Conservation (phyloP, 1,284 basidiomycete species). For the Fomitopsis pinicola region DNA sequence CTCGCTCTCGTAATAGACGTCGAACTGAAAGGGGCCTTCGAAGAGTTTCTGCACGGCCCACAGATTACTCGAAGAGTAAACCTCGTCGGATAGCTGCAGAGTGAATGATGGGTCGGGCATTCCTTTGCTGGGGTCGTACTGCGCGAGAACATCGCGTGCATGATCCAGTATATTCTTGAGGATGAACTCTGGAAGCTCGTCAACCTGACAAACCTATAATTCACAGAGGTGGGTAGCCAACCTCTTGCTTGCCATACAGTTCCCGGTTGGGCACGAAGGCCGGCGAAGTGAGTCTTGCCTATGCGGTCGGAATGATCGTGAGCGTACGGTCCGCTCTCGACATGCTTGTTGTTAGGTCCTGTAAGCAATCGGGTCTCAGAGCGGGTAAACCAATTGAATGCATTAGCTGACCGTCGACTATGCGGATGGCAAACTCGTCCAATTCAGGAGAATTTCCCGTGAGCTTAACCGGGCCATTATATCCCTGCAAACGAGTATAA, state of each 20-base stretch:
- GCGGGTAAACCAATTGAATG: background rate
- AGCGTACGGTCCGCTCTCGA: conserved; percentile 52
- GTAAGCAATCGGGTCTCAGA: background rate
- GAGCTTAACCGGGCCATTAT: conserved; percentile 66
- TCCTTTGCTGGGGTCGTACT: conserved; percentile 43
- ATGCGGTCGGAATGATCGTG: conserved; percentile 59
- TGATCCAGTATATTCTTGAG: conserved; percentile 56
- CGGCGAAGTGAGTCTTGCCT: conserved; percentile 72
- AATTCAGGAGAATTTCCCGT: conserved; percentile 72
- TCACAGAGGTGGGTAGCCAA: conserved; percentile 21
- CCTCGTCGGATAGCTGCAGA: conserved; percentile 73
- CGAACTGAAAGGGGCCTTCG: conserved; percentile 82
- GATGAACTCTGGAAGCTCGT: conserved; percentile 51
- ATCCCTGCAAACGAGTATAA: conserved; percentile 46
- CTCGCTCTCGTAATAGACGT: conserved; percentile 79
- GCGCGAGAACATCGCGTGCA: conserved; percentile 55
- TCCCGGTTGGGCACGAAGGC: conserved; percentile 58
- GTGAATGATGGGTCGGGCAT: conserved; percentile 78
- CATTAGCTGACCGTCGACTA: conserved; percentile 65
- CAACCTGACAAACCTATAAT: background rate
- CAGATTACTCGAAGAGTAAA: conserved; percentile 71
- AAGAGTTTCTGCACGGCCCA: conserved; percentile 85
- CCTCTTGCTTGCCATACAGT: conserved; percentile 85
- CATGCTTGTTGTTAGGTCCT: conserved; percentile 56
- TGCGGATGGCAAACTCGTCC: conserved; percentile 76